phyloP scores from a whole-genome alignment of 768 basidiomycete species.

The Mycena galopus region DNA sequence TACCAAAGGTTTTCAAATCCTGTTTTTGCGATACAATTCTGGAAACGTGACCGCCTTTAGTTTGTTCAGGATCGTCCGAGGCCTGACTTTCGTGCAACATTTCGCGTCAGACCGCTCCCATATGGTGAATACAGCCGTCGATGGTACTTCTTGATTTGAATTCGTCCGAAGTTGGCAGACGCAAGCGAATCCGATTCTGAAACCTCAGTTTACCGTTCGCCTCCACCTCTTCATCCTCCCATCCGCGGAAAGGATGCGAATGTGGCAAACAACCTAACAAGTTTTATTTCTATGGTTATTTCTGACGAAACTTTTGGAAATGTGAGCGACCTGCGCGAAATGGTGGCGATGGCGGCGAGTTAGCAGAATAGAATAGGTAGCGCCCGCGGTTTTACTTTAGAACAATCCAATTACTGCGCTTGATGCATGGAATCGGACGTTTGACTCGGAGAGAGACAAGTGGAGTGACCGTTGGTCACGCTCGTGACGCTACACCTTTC shows the following conservation, averaged over 20 bases:
- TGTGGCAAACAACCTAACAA: conserved; percentile 66
- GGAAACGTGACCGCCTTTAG: conserved; percentile 49
- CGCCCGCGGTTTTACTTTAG: too few species aligned
- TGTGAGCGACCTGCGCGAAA: conserved; percentile 50
- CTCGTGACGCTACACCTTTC: too few species aligned
- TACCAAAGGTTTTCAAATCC: conserved; percentile 57
- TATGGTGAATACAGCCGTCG: conserved; percentile 63
- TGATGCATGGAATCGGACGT: too few species aligned
- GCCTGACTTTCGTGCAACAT: conserved; percentile 61
- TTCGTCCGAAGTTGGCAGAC: neutral
- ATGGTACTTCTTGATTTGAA: neutral
- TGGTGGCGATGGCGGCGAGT: neutral
- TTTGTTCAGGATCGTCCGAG: conserved; percentile 72
- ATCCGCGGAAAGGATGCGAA: conserved; percentile 61
- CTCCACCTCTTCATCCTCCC: conserved; percentile 64
- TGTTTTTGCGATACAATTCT: neutral
- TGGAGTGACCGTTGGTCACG: neutral
- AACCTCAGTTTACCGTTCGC: conserved; percentile 49
- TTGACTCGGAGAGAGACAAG: too few species aligned
- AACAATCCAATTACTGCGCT: too few species aligned
- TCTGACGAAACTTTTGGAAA: conserved; percentile 53
- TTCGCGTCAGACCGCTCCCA: conserved; percentile 85
- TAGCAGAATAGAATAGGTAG: neutral
- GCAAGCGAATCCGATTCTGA: neutral
- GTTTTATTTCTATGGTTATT: conserved; percentile 65